phyloP scores from a whole-genome alignment of 345 rosid genomes.

The Eucalyptus caleyi region DNA sequence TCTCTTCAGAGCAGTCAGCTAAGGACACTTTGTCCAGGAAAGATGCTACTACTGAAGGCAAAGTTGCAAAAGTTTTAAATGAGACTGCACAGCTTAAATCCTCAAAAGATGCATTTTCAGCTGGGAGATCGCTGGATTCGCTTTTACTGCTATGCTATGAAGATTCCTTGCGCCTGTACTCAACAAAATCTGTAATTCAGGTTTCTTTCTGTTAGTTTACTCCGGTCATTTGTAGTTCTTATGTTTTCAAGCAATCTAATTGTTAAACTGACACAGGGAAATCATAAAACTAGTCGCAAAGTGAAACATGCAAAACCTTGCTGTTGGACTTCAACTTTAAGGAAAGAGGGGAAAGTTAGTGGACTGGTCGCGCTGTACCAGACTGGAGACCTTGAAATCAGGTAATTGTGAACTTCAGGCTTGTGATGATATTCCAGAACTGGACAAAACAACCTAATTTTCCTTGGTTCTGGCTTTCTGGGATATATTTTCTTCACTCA shows the following conservation, averaged over 20 bases:
- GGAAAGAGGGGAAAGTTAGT: slow-evolving; percentile 25
- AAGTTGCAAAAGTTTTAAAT: slow-evolving; percentile 9
- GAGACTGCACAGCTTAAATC: slow-evolving; percentile 7
- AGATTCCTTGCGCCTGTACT: slow-evolving; percentile 43
- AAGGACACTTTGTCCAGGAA: slow-evolving; percentile 17
- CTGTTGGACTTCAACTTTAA: slow-evolving; percentile 62
- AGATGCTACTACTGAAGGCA: slow-evolving; percentile 12
- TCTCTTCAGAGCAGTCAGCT: background rate
- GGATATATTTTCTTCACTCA: background rate
- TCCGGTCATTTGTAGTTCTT: background rate
- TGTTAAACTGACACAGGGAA: slow-evolving; percentile 32
- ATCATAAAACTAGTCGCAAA: slow-evolving; percentile 22
- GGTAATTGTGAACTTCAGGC: slow-evolving; percentile 14
- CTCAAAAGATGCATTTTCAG: slow-evolving; percentile 14
- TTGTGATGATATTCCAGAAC: background rate
- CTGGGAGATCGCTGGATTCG: slow-evolving; percentile 8
- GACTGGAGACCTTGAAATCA: slow-evolving; percentile 70
- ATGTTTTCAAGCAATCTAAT: slow-evolving; percentile 2
- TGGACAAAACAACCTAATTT: background rate
- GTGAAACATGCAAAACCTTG: slow-evolving; percentile 49
- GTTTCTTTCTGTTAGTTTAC: slow-evolving; percentile 13
- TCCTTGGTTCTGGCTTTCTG: background rate
- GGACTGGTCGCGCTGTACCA: slow-evolving; percentile 52
- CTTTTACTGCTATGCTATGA: slow-evolving; percentile 50
- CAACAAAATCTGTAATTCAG: slow-evolving; percentile 50